Percentiles rank a stretch among this genome's conserved stretches.
Evolutionary conservation across 2,329 filamentous ascomycete species (phyloP).

Genomic region (Penicillium hesseltinei): DNA sequence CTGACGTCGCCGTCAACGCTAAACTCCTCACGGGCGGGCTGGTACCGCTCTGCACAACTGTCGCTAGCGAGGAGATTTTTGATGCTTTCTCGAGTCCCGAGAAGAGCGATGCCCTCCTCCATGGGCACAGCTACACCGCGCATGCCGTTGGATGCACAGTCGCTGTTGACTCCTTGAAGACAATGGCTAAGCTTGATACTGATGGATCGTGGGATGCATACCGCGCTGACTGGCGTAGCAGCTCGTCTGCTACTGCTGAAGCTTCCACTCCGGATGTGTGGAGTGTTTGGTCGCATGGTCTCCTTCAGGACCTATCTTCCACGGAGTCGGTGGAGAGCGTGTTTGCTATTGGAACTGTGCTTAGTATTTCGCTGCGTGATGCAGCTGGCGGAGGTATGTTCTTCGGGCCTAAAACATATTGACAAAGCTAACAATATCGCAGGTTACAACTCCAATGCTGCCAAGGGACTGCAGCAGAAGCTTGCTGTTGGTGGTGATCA

Average conservation of each 20-base stretch:
- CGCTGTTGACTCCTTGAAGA: conserved; percentile 63
- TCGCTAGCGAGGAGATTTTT: conserved; percentile 73
- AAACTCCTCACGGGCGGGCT: conserved; percentile 81
- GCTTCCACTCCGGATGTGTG: conserved; percentile 46
- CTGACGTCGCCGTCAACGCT: conserved; percentile 77
- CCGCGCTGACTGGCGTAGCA: conserved; percentile 49
- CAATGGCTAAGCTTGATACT: conserved; percentile 59
- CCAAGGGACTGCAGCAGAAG: conserved; percentile 52
- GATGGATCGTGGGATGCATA: conserved; percentile 58
- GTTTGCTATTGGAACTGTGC: conserved; percentile 71
- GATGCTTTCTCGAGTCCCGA: conserved; percentile 66
- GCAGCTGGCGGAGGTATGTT: conserved; percentile 44
- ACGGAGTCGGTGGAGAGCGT: conserved; percentile 59
- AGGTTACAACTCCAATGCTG: conserved; percentile 59
- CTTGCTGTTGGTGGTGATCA: conserved; percentile 43
- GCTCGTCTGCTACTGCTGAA: background rate
- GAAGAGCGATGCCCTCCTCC: conserved; percentile 75
- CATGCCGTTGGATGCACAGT: conserved; percentile 79
- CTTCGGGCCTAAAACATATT: background rate
- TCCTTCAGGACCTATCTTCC: conserved; percentile 61
- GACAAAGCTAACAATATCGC: conserved; percentile 1
- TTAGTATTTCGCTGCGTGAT: conserved; percentile 63
- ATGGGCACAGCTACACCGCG: conserved; percentile 85
- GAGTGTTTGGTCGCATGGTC: conserved; percentile 67
- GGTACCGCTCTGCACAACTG: conserved; percentile 71